Conservation (phyloP, 768 basidiomycete species). For the Mycena maculata region DNA sequence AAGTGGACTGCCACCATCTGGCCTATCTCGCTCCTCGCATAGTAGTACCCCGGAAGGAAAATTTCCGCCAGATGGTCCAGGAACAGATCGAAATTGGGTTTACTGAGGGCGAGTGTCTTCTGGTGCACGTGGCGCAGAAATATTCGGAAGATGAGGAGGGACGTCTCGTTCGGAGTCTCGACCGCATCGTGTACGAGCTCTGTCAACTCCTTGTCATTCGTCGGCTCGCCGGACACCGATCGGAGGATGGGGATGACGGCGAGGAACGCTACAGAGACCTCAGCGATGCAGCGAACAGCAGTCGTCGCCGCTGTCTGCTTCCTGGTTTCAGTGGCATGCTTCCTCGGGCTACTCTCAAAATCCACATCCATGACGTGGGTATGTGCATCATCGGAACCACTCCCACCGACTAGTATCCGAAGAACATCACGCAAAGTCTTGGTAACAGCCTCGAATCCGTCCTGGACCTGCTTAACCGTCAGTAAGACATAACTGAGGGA, state of each 20-base stretch:
- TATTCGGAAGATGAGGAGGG: constrained; percentile 67
- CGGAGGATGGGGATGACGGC: constrained; percentile 73
- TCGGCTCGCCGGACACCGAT: constrained; percentile 65
- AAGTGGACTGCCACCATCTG: constrained; percentile 69
- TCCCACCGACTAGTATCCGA: constrained; percentile 43
- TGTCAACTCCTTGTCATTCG: constrained; percentile 70
- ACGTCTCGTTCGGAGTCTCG: constrained; percentile 55
- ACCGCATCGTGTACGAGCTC: constrained; percentile 62
- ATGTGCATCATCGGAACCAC: constrained; percentile 34
- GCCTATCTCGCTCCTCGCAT: constrained; percentile 63
- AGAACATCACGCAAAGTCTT: constrained; percentile 56
- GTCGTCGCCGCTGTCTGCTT: constrained; percentile 42
- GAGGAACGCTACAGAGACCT: constrained; percentile 70
- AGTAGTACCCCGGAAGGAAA: constrained; percentile 65
- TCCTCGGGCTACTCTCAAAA: constrained; percentile 63
- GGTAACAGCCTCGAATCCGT: constrained; percentile 47
- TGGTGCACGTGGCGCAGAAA: constrained; percentile 67
- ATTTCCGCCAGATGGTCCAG: constrained; percentile 61
- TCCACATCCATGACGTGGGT: constrained; percentile 48
- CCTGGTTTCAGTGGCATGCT: constrained; percentile 44
- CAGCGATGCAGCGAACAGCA: constrained; percentile 51
- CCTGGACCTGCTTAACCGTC: constrained; percentile 62
- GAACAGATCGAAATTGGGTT: constrained; percentile 62
- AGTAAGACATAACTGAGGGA: constrained; percentile 1
- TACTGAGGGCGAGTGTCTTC: constrained; percentile 64